phyloP scores from a whole-genome alignment of 768 basidiomycete genomes.

The Phylloporus arenicola region DNA sequence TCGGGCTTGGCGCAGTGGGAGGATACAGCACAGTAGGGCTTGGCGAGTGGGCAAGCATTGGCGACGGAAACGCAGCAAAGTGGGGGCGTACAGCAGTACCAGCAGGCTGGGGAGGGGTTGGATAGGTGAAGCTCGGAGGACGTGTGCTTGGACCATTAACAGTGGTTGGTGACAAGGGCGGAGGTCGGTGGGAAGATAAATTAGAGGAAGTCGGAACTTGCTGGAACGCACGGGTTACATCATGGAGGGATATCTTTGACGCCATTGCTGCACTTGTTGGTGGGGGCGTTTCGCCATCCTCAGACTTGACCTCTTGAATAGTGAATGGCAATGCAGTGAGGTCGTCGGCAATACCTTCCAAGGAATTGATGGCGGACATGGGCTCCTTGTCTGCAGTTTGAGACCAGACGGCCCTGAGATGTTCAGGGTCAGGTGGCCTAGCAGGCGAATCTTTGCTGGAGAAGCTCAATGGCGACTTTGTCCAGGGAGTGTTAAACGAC shows the following conservation, averaged over 20 bases:
- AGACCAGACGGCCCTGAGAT: constrained; percentile 81
- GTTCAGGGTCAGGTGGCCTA: constrained; percentile 74
- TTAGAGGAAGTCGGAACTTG: constrained; percentile 66
- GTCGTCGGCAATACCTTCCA: constrained; percentile 82
- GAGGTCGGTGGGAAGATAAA: constrained; percentile 41
- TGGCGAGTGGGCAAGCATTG: constrained; percentile 70
- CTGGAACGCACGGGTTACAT: constrained; percentile 84
- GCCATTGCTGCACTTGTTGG: constrained; percentile 51
- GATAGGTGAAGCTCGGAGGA: constrained; percentile 23
- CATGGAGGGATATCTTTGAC: constrained; percentile 73
- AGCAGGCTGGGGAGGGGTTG: constrained; percentile 41
- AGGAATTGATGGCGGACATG: constrained; percentile 65
- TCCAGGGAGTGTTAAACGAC: constrained; percentile 43
- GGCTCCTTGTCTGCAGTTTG: constrained; percentile 69
- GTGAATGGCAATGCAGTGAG: constrained; percentile 74
- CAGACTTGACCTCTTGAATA: constrained; percentile 80
- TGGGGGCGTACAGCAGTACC: constrained; percentile 47
- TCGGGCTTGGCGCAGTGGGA: constrained; percentile 56
- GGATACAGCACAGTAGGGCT: constrained; percentile 64
- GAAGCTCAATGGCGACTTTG: constrained; percentile 46
- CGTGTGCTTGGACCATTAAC: constrained; percentile 30
- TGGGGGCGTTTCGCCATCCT: constrained; percentile 78
- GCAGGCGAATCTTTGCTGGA: constrained; percentile 63
- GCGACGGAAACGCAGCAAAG: constrained; percentile 58
- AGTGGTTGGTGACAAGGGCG: constrained; percentile 46